These are phyloP conservation scores for Aspergillus pseudotamarii DNA, from an alignment of 2,329 filamentous ascomycete genomes.

Conservation along the genomic window DNA sequence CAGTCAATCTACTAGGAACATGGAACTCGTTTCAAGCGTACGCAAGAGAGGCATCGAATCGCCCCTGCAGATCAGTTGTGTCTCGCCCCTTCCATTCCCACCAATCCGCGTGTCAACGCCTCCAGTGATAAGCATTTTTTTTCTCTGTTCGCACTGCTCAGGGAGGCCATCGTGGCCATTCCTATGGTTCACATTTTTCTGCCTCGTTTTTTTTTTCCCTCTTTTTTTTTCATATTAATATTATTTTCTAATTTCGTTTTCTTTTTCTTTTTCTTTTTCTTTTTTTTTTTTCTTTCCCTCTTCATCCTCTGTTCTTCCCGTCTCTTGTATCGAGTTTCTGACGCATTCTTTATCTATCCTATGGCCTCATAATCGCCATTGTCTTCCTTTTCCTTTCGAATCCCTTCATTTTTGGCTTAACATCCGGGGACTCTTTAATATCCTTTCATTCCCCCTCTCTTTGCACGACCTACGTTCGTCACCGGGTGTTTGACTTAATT, in stretches of 20 bases:
- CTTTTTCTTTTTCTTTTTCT: not conserved
- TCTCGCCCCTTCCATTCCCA: constrained; percentile 8
- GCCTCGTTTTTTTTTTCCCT: not conserved
- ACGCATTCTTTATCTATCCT: not conserved
- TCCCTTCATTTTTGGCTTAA: not conserved
- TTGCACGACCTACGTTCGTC: not conserved
- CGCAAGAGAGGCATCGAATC: not conserved
- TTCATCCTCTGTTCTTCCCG: constrained; percentile 9
- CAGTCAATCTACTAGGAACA: constrained; percentile 1
- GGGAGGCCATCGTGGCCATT: constrained; percentile 7
- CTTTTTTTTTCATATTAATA: constrained; percentile 10
- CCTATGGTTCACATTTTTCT: constrained; percentile 8
- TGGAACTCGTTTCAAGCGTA: not conserved
- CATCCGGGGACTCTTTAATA: not conserved
- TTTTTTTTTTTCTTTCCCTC: not conserved
- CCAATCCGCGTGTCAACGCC: constrained; percentile 6
- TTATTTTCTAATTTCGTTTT: too few species aligned
- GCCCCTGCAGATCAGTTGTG: constrained; percentile 10
- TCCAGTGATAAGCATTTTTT: constrained; percentile 5
- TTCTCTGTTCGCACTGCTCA: not conserved
- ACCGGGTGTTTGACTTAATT: not conserved
- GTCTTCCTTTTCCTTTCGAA: constrained; percentile 4
- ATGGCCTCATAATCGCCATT: constrained; percentile 1
- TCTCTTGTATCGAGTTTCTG: not conserved
- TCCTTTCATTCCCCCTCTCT: not conserved